These are phyloP conservation scores for Penicillium olsonii DNA, from an alignment of 2,329 filamentous ascomycete species.

Conservation along the genomic window DNA sequence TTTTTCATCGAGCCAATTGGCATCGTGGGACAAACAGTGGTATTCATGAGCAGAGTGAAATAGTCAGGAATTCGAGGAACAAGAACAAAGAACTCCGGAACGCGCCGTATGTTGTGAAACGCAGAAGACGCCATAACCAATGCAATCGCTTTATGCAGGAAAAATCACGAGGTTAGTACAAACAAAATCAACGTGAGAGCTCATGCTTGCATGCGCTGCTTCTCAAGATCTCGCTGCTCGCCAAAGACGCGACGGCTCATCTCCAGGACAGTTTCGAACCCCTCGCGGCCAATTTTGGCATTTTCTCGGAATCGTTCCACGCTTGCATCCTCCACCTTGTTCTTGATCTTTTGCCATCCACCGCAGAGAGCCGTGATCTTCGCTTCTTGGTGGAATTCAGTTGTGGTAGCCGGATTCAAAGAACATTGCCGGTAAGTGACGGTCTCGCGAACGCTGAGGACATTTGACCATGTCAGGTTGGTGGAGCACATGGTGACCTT, in stretches of 20 bases:
- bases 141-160: constrained; percentile 34
- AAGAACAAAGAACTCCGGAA: constrained; percentile 24
- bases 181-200: background rate
- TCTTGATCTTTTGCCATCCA: constrained; percentile 96
- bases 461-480: constrained; percentile 89
- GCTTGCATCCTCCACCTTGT: constrained; percentile 89
- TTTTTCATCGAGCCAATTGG: constrained; percentile 15
- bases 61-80: constrained; percentile 1
- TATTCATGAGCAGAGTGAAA: constrained; percentile 11
- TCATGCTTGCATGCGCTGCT: constrained; percentile 43
- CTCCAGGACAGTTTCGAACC: constrained; percentile 90
- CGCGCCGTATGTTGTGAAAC: constrained; percentile 25
- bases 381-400: constrained; percentile 84
- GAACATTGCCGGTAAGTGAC: constrained; percentile 75
- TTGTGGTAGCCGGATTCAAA: constrained; percentile 56
- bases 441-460: constrained; percentile 90
- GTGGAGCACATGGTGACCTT: constrained; percentile 96
- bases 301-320: constrained; percentile 91
- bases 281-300: constrained; percentile 83
- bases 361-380: constrained; percentile 92
- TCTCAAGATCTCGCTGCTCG: constrained; percentile 73
- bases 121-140: constrained; percentile 28
- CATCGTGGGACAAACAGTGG: constrained; percentile 8
- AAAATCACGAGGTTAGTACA: constrained; percentile 13
- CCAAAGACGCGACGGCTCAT: constrained; percentile 91